Evolutionary conservation across 179 eudicot species (phyloP).

Genomic region (Dionaea muscipula): DNA sequence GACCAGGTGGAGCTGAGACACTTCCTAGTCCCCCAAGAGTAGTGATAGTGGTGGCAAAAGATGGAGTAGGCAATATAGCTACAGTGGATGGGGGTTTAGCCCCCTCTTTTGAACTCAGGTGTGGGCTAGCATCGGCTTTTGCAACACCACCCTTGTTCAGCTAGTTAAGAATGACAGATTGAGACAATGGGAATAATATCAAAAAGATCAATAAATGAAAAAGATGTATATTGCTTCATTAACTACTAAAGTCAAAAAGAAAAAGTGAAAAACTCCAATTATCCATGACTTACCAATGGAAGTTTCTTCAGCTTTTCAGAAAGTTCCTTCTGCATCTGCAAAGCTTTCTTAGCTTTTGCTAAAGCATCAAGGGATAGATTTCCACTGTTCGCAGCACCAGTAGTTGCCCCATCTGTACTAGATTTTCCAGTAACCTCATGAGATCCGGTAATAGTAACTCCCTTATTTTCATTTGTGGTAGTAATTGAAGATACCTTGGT

Average conservation of each 20-base stretch:
- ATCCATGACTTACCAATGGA: conserved; percentile 39
- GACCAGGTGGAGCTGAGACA: conserved; percentile 21
- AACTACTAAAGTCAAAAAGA: not conserved
- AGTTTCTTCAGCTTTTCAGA: conserved; percentile 59
- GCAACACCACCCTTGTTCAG: conserved; percentile 37
- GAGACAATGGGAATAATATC: not conserved
- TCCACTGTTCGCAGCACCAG: conserved; percentile 66
- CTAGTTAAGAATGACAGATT: conserved; percentile 20
- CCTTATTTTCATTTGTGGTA: conserved; percentile 97
- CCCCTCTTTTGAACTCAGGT: conserved; percentile 32
- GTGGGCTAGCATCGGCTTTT: conserved; percentile 19
- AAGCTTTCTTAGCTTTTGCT: conserved; percentile 72
- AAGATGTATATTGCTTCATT: not conserved
- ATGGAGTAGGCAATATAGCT: conserved; percentile 32
- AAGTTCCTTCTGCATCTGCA: conserved; percentile 77
- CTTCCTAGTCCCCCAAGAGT: conserved; percentile 8
- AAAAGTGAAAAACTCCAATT: not conserved
- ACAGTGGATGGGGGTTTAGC: conserved; percentile 21
- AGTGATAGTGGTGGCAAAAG: conserved; percentile 9
- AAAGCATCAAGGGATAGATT: conserved; percentile 65
- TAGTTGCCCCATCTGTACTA: conserved; percentile 91
- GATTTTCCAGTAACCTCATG: conserved; percentile 99
- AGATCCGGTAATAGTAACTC: conserved; percentile 94
- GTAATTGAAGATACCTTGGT: conserved; percentile 90
- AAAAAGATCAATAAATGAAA: conserved; percentile 3